Evolutionary conservation across 371 early-diverging fungal genomes (phyloP).

Genomic region (Mucor circinelloides): DNA sequence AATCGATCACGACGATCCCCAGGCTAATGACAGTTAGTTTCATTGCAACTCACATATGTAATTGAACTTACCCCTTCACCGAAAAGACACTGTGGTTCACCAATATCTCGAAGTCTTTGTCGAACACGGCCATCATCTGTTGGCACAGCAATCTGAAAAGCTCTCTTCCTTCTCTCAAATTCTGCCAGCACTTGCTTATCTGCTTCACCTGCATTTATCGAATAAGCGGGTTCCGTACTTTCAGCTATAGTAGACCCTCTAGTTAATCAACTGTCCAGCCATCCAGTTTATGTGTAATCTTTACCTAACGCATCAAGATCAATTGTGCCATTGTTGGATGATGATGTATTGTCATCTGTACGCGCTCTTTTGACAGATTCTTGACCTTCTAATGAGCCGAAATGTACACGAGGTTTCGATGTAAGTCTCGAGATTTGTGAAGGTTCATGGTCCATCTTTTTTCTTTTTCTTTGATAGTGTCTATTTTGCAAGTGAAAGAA

Average conservation of each 20-base stretch:
- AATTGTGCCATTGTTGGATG: conserved; percentile 30
- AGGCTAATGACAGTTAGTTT: conserved; percentile 52
- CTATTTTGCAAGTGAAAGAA: background rate
- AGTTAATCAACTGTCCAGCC: background rate
- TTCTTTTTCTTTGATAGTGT: background rate
- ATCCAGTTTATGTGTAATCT: background rate
- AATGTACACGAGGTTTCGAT: conserved; percentile 49
- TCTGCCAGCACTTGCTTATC: conserved; percentile 78
- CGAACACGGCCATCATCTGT: conserved; percentile 90
- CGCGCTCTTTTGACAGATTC: conserved; percentile 37
- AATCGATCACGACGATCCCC: conserved; percentile 89
- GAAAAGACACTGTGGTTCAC: conserved; percentile 89
- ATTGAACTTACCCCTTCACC: conserved; percentile 83
- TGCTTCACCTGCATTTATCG: conserved; percentile 61
- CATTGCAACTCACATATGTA: background rate
- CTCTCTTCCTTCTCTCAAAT: conserved; percentile 84
- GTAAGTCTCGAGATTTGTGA: conserved; percentile 29
- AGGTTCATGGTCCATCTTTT: conserved; percentile 22
- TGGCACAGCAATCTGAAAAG: conserved; percentile 84
- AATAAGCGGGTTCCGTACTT: conserved; percentile 44
- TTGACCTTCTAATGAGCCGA: conserved; percentile 49
- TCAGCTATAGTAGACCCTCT: conserved; percentile 19
- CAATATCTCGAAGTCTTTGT: conserved; percentile 72
- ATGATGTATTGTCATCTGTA: conserved; percentile 21
- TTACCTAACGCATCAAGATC: conserved; percentile 51